A percentile compares a stretch with the other conserved stretches of the same genome.
phyloP scores from a whole-genome alignment of 371 early-diverging fungal genomes.

The Mortierella sp. region DNA sequence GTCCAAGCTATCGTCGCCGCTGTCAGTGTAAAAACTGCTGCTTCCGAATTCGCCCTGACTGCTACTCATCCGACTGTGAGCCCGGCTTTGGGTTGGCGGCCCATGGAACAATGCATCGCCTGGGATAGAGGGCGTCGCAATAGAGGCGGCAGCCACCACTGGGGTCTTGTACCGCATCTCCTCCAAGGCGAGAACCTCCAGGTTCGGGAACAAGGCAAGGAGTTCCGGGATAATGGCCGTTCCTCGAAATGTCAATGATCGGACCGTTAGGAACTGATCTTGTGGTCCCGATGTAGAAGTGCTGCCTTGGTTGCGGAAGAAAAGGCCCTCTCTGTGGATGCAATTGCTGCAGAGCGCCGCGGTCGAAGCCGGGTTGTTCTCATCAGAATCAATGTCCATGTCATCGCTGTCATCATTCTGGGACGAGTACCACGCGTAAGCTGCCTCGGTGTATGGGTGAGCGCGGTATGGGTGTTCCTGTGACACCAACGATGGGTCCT shows the following conservation, averaged over 20 bases:
- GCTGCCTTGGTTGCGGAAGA: neutral
- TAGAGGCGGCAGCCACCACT: neutral
- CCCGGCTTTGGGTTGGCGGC: neutral
- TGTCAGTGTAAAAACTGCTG: conserved; percentile 25
- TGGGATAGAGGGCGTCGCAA: neutral
- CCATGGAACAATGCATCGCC: neutral
- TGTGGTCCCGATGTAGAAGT: neutral
- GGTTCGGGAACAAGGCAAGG: conserved; percentile 24
- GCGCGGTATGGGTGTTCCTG: neutral
- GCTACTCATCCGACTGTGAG: conserved; percentile 8
- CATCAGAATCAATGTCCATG: conserved; percentile 24
- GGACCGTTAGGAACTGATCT: conserved; percentile 22
- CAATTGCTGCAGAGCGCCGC: conserved; percentile 2
- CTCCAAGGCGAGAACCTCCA: conserved; percentile 26
- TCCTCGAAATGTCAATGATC: conserved; percentile 35
- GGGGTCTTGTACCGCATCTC: neutral
- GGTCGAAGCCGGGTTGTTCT: neutral
- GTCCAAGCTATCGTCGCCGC: conserved; percentile 20
- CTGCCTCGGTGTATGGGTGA: neutral
- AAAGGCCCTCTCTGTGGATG: neutral
- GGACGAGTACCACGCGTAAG: neutral
- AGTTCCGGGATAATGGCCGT: conserved; percentile 22
- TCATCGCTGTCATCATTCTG: conserved; percentile 16
- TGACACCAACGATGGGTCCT: neutral
- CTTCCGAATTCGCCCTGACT: neutral